phyloP scores from a whole-genome alignment of 345 rosid genomes.

The Boechera divaricarpa region DNA sequence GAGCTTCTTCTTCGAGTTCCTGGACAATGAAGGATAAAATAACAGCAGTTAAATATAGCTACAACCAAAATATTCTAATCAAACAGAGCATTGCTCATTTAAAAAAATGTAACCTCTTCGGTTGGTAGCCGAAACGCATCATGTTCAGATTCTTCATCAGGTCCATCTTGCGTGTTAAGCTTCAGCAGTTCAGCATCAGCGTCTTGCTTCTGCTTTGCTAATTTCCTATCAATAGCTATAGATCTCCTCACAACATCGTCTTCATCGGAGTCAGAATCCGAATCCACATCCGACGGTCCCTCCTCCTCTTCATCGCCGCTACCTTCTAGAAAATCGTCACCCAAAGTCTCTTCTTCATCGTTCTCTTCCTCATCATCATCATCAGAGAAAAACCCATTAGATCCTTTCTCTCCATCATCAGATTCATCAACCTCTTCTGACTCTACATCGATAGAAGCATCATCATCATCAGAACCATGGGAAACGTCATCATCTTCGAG shows the following conservation, averaged over 20 bases:
- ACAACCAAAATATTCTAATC: background rate
- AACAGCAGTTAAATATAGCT: constrained; percentile 20
- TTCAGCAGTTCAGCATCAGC: constrained; percentile 64
- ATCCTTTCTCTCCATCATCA: constrained; percentile 38
- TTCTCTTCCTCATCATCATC: constrained; percentile 40
- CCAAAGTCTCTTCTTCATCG: constrained; percentile 35
- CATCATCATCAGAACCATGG: constrained; percentile 54
- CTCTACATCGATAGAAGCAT: constrained; percentile 49
- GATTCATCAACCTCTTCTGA: constrained; percentile 49
- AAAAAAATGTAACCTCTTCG: constrained; percentile 58
- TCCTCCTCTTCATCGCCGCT: constrained; percentile 54
- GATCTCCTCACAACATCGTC: constrained; percentile 62
- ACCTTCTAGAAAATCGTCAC: constrained; percentile 44
- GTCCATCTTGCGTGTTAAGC: constrained; percentile 50
- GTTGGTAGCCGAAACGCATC: constrained; percentile 89
- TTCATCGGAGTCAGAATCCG: constrained; percentile 64
- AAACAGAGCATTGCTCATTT: background rate
- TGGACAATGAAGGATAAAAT: constrained; percentile 32
- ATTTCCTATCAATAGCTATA: constrained; percentile 53
- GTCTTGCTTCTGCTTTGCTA: constrained; percentile 53
- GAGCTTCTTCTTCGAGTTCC: constrained; percentile 88
- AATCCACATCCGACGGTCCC: constrained; percentile 44
- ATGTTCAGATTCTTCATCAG: constrained; percentile 49
- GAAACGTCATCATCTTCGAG: constrained; percentile 47
- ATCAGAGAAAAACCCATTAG: constrained; percentile 36